Base-by-base conservation (phyloP, 768 basidiomycete species). In the Lenzites betulinus region DNA sequence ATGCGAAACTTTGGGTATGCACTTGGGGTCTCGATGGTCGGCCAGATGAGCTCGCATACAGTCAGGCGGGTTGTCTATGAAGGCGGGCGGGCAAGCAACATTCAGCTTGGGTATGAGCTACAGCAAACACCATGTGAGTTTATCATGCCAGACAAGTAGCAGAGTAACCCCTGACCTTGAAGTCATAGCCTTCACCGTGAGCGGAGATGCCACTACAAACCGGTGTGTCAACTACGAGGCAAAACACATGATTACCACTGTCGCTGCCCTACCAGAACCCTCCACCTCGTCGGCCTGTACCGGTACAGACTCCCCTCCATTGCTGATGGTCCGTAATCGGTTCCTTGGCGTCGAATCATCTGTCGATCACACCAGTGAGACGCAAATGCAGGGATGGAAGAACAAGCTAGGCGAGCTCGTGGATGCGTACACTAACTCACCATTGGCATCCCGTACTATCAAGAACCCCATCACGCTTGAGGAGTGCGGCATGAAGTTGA, bases 31-130 rank as follows among this genome's bases (percentile, higher is more conserved):
- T n/a, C n/a, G n/a, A n/a, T n/a, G n/a, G n/a, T n/a, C n/a, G 26
- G 47, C 5, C 26, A 28, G 65, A 57, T 68, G 38, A 67, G 66
- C 51, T 35, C 55, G 12, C 63, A 64, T 0, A 63, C 64, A 5
- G 64, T 67, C 2, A 39, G 47, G 2, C 53, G 71, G 3, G 53
- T 63, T 8, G 47, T 69, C 3, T 4, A 39, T 5, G 70, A 70
- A 39, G 71, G 67, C 0, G 68, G 66, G 8, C 48, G 67, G 9
- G 63, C 64, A 0, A 62, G 68, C 7, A 42, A 67, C 11, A 47
- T 70, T 18, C 69, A 71, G 50, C 26, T 71, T 38, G 70, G 23
- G 16, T 50, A 64, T 54, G 68, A 57, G 2, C 13, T 54, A 38
- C 35, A 5, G 49, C 4, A 16, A 2, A n/a, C 7, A 3, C 8